A percentile compares a stretch with the other conserved stretches of the same genome.
Conservation (phyloP, 2,329 filamentous ascomycete genomes). For the Penicillium sp. region DNA sequence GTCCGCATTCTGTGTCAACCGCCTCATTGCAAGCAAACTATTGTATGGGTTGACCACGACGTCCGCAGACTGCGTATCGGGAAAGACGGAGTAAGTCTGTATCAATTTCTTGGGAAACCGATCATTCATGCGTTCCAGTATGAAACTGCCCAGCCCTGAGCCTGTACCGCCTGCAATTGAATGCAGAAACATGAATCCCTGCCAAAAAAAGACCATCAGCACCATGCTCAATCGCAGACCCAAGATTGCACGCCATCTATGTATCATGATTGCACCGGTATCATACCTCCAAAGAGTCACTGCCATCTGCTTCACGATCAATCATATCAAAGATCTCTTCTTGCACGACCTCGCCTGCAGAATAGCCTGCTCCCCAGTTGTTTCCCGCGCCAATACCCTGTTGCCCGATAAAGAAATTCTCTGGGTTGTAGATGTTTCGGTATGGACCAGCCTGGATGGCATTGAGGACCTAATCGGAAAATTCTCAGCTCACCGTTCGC, state of each 20-base stretch:
- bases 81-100: conserved; percentile 97
- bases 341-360: conserved; percentile 79
- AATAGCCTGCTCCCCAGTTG: conserved; percentile 96
- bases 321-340: conserved; percentile 99
- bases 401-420: conserved; percentile 96
- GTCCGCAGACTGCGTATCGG: conserved; percentile 80
- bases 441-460: conserved; percentile 87
- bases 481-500: too few species aligned
- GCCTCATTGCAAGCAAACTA: conserved; percentile 80
- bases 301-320: conserved; percentile 92
- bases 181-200: conserved; percentile 97
- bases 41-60: conserved; percentile 98
- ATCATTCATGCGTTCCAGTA: conserved; percentile 91
- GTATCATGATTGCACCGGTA: too few species aligned
- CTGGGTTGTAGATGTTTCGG: conserved; percentile 98
- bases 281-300: conserved; percentile 94
- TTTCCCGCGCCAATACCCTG: conserved; percentile 90
- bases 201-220: too few species aligned
- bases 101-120: conserved; percentile 98
- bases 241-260: too few species aligned
- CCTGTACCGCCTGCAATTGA: conserved; percentile 96
- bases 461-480: conserved; percentile 86
- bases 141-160: conserved; percentile 83
- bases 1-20: conserved; percentile 90
- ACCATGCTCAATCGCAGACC: too few species aligned